Conservation (phyloP, 179 eudicot genomes). For the Drosera spatulata region DNA sequence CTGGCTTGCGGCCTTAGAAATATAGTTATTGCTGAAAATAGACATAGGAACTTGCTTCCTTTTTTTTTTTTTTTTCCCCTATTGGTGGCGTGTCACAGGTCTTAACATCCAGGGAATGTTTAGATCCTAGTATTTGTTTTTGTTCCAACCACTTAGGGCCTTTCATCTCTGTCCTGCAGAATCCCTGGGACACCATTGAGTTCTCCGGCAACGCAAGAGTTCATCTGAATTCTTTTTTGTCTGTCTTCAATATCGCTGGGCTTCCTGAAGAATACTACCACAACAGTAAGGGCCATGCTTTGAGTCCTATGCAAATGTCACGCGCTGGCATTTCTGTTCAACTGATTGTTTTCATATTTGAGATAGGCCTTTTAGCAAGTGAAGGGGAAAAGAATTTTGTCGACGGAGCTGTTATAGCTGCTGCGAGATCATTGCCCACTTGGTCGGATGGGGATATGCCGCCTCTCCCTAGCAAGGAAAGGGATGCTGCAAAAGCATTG, state of each 20-base stretch:
- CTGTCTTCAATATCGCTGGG: slow-evolving; percentile 91
- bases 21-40: no score
- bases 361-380: slow-evolving; percentile 40
- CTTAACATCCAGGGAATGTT: no score
- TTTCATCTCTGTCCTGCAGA: slow-evolving; percentile 30
- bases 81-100: no score
- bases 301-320: neutral
- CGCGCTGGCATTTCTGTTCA: no score
- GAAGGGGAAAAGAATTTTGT: slow-evolving; percentile 49
- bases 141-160: neutral
- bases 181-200: slow-evolving; percentile 91
- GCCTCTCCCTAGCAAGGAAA: slow-evolving; percentile 72
- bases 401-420: slow-evolving; percentile 96
- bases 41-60: no score
- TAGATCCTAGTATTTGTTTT: neutral
- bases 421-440: slow-evolving; percentile 88
- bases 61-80: no score
- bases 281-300: slow-evolving; percentile 40
- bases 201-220: slow-evolving; percentile 68
- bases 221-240: slow-evolving; percentile 88
- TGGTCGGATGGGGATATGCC: slow-evolving; percentile 89
- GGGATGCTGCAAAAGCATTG: slow-evolving; percentile 80
- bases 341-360: slow-evolving; percentile 1
- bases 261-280: slow-evolving; percentile 79
- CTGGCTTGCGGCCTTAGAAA: no score